Conservation (phyloP, 2,329 filamentous ascomycete genomes). For the Tolypocladium guangdongense region DNA sequence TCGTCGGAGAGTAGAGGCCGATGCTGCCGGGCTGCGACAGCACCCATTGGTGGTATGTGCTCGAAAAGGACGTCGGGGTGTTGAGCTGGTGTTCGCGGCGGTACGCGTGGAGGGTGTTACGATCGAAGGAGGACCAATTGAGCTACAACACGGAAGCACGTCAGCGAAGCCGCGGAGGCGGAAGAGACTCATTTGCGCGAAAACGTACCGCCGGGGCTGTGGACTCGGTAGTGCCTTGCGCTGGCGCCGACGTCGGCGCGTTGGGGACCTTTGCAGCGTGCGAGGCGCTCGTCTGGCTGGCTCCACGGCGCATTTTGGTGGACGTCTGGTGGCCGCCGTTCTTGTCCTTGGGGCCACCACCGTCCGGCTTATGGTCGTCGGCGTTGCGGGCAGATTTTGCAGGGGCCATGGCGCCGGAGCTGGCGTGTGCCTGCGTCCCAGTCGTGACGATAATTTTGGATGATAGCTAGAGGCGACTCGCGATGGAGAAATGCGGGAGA, state of each 20-base stretch:
- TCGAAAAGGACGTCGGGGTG: conserved; percentile 59
- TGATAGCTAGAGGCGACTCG: neutral
- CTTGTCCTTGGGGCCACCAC: conserved; percentile 31
- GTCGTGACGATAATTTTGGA: neutral
- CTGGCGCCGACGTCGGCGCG: conserved; percentile 22
- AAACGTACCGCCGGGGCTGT: conserved; percentile 22
- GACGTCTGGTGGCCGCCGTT: conserved; percentile 30
- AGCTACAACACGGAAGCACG: conserved; percentile 26
- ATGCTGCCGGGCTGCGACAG: conserved; percentile 52
- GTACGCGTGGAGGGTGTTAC: conserved; percentile 61
- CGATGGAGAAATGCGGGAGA: neutral
- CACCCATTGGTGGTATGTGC: conserved; percentile 50
- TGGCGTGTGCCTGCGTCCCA: neutral
- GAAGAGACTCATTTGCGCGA: conserved; percentile 1
- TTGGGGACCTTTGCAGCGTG: conserved; percentile 29
- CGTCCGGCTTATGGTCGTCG: conserved; percentile 35
- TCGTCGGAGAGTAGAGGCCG: conserved; percentile 63
- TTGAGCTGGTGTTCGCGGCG: conserved; percentile 62
- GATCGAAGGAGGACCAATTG: conserved; percentile 58
- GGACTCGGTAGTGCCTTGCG: conserved; percentile 17
- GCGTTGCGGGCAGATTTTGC: conserved; percentile 31
- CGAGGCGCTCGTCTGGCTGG: conserved; percentile 33
- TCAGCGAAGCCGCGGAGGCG: neutral
- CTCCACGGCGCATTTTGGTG: conserved; percentile 45
- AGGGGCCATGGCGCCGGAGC: conserved; percentile 27